Evolutionary conservation across 2,329 filamentous ascomycete species (phyloP), one percentile per base, ranked within the genome.

Genomic region (Ceratocystis destructans): DNA sequence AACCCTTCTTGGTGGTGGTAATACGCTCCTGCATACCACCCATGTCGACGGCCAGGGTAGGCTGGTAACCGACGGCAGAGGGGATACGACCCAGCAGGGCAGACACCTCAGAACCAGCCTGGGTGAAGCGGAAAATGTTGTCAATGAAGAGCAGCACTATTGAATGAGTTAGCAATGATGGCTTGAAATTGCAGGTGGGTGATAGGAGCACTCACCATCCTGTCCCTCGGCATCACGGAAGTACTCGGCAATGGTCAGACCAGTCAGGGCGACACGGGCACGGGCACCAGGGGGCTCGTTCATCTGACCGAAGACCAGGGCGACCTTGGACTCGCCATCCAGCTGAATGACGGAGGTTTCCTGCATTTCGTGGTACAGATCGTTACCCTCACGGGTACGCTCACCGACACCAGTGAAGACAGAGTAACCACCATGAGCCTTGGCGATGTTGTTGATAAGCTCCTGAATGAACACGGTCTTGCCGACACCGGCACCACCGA

Each of bases 391-490:
- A 90, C 94, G 94, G 78, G 94, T 99, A 85, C 94, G 93, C 88
- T 99, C 94, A 79, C 94, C 94, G 81, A 99, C 94, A 93, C 94
- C 94, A 77, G 91, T 96, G 88, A 99, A 99, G 78, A 99, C 94
- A 73, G 94, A 99, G 89, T 96, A 99, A 96, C 94, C 94, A 96
- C 94, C 94, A 84, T 99, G 94, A 74, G 94, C 94, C 87, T 97
- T 97, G 82, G 94, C 94, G 77, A 99, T 97, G 88, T 99, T 99
- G 91, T 99, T 99, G 84, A 99, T 99, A 78, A 99, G 83, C 83
- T 99, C 94, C 86, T 99, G 94, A 80, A 99, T 99, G 85, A 97
- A 99, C 78, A 99, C 94, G 79, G 94, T 99, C 89, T 99, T 99
- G 81, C 94, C 94, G 85, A 99, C 94, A 95, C 94, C 94, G 75